Conservation (phyloP, 2,329 filamentous ascomycete genomes). For the Fusarium albidum region DNA sequence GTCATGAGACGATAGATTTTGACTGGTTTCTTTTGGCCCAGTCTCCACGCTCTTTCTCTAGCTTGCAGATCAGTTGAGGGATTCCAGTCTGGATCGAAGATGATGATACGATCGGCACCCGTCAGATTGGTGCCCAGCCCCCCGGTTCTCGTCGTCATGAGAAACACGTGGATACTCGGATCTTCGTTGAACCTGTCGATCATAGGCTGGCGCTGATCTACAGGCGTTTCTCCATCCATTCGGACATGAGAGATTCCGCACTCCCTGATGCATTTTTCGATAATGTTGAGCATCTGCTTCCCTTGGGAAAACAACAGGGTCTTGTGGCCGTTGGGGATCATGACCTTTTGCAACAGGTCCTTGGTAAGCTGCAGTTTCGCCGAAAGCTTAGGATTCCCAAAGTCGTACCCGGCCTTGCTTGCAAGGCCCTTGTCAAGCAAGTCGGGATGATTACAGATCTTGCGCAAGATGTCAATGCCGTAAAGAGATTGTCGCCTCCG, state of each 20-base stretch:
- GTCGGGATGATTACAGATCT: conserved; percentile 98
- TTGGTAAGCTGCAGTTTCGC: conserved; percentile 97
- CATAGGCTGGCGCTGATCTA: conserved; percentile 86
- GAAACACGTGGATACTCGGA: conserved; percentile 82
- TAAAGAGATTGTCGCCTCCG: conserved; percentile 82
- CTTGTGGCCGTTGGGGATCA: conserved; percentile 91
- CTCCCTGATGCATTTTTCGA: conserved; percentile 81
- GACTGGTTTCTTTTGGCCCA: conserved; percentile 94
- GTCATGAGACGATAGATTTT: conserved; percentile 99
- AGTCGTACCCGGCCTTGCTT: conserved; percentile 72
- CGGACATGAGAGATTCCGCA: conserved; percentile 78
- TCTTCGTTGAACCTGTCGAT: conserved; percentile 93
- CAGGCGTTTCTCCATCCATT: conserved; percentile 93
- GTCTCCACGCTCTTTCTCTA: conserved; percentile 91
- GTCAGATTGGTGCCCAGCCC: conserved; percentile 94
- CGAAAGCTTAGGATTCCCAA: conserved; percentile 80
- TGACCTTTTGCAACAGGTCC: conserved; percentile 79
- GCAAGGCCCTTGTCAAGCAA: conserved; percentile 70
- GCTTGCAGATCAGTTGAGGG: conserved; percentile 96
- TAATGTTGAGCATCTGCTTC: conserved; percentile 92
- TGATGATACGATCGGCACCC: conserved; percentile 94
- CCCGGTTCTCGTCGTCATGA: conserved; percentile 95
- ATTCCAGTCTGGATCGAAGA: conserved; percentile 99
- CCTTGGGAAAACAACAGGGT: conserved; percentile 93
- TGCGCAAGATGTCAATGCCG: conserved; percentile 90